A percentile compares a stretch with the other conserved stretches of the same genome.
These are phyloP conservation scores for Candida insectorum DNA, from an alignment of 805 yeast genomes.

Conservation along the genomic window DNA sequence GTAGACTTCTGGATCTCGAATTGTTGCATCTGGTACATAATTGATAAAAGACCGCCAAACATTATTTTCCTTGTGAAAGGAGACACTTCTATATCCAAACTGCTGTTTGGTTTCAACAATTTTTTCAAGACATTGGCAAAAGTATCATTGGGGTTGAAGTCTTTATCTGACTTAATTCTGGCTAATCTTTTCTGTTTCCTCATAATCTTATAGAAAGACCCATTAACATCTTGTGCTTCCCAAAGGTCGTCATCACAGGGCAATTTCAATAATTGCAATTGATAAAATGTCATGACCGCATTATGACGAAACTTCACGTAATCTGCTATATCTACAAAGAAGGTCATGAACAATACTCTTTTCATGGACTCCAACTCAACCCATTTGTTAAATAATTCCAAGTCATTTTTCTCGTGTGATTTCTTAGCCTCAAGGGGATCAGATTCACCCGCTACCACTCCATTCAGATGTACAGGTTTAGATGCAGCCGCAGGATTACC, in stretches of 20 bases:
- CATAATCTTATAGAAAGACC: constrained; percentile 35
- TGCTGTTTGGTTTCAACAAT: constrained; percentile 36
- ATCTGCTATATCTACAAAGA: constrained; percentile 75
- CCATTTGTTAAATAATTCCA: constrained; percentile 58
- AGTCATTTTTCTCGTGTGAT: constrained; percentile 22
- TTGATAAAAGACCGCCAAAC: constrained; percentile 24
- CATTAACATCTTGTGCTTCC: constrained; percentile 37
- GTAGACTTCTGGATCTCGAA: constrained; percentile 42
- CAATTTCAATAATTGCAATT: constrained; percentile 35
- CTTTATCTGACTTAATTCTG: constrained; percentile 1
- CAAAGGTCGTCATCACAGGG: constrained; percentile 41
- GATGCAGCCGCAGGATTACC: constrained; percentile 49
- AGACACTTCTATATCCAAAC: constrained; percentile 12
- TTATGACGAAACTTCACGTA: constrained; percentile 78
- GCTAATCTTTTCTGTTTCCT: constrained; percentile 32
- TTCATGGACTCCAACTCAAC: constrained; percentile 77
- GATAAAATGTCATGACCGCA: constrained; percentile 37
- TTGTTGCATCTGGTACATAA: constrained; percentile 29
- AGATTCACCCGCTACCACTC: constrained; percentile 36
- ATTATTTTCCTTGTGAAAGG: constrained; percentile 62
- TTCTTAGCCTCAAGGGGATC: constrained; percentile 15
- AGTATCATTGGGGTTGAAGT: constrained; percentile 18
- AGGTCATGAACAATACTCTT: constrained; percentile 76
- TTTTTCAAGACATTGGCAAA: constrained; percentile 59
- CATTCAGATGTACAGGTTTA: not conserved